Evolutionary conservation across 352 stramenopile species (phyloP).

Genomic region (Phytophthora melonis): DNA sequence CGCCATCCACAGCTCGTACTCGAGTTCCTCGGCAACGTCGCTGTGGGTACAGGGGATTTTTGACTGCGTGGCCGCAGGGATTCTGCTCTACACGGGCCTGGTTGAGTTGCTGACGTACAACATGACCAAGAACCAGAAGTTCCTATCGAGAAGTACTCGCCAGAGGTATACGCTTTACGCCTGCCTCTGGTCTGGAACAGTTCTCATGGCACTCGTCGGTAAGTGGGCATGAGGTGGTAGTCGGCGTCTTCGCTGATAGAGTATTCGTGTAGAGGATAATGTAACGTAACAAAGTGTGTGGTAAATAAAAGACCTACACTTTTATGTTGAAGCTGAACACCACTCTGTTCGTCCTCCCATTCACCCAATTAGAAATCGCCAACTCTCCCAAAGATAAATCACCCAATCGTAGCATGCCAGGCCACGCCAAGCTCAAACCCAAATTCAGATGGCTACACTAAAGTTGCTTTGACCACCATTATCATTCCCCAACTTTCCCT

Average conservation of each 20-base stretch:
- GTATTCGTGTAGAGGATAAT: not conserved
- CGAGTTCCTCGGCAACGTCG: constrained; percentile 47
- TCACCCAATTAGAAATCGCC: constrained; percentile 26
- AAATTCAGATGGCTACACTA: constrained; percentile 32
- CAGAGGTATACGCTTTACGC: constrained; percentile 58
- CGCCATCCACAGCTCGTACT: constrained; percentile 60
- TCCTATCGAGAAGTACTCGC: constrained; percentile 41
- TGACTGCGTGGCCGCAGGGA: constrained; percentile 70
- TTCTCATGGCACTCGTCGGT: constrained; percentile 69
- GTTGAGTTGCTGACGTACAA: constrained; percentile 77
- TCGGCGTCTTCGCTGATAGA: not conserved
- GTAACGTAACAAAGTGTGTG: not conserved
- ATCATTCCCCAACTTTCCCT: constrained; percentile 21
- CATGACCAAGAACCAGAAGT: constrained; percentile 71
- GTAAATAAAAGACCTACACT: not conserved
- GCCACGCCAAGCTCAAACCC: constrained; percentile 7
- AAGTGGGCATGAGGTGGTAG: constrained; percentile 57
- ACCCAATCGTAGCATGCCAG: constrained; percentile 35
- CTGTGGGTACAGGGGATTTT: constrained; percentile 71
- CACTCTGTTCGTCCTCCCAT: constrained; percentile 25
- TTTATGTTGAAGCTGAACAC: constrained; percentile 25
- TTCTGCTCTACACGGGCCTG: constrained; percentile 75
- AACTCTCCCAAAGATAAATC: constrained; percentile 13
- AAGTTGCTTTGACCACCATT: constrained; percentile 23
- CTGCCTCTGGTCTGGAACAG: constrained; percentile 56